Base-by-base conservation (phyloP, 2,329 filamentous ascomycete species). In the Cytospora chrysosperma region DNA sequence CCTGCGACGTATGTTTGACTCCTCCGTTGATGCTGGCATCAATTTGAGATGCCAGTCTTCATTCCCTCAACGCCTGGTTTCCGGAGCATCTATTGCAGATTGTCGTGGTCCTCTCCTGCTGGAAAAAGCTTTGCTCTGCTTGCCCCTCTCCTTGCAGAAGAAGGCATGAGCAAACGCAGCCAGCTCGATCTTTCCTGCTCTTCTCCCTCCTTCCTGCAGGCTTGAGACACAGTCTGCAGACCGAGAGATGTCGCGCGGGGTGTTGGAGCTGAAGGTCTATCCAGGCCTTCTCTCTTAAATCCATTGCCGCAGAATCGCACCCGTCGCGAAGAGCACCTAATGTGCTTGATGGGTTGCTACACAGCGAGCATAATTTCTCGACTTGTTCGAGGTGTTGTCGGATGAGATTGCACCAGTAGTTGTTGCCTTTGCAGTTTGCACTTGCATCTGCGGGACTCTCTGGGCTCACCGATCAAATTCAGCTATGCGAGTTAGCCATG, bases 61-160 rank as follows among this genome's bases (percentile, higher is more conserved):
- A 52, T 27, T 34, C 49, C 53, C 52, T 43, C 54, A 74, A 70
- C 71, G 75, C 78, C 82, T 79, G 81, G 81, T 81, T 76, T 80
- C 15, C 82, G 79, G 65, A 65, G 62, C 59, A 80, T 75, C 71
- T 75, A 75, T 81, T 79, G 81, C 80, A 86, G 88, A 90, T 92
- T 91, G 89, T 91, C 85, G 86, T 86, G 84, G 90, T 92, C 88
- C 88, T 90, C 87, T 92, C 86, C 62, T 65, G 88, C 90, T 92
- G 88, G 88, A 84, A 77, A n/a, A 70, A 77, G 71, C 71, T 72
- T 72, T 72, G 68, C 70, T 70, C 72, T 53, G 49, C n/a, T 72
- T 72, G 67, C 70, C 70, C 71, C 40, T 28, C n/a, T 24, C 34
- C 59, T 58, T 4, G 15, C 10, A 53, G 68, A 59, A 61, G 50